Evolutionary conservation across 139 green algal species (phyloP), one percentile per base, ranked within the genome.

Genomic region (Coelastrella sp.): DNA sequence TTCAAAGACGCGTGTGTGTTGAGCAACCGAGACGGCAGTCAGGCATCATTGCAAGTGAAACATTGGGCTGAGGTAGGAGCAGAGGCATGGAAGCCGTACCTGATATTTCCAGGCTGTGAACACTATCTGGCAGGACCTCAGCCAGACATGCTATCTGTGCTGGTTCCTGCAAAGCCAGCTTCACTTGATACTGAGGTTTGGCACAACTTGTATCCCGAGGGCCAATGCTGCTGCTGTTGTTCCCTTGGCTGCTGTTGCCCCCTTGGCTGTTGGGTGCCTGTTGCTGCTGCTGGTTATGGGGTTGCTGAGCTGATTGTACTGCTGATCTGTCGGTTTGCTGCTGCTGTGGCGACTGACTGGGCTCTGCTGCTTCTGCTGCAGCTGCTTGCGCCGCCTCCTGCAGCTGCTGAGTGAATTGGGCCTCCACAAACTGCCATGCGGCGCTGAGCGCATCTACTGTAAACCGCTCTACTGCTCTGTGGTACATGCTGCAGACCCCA

Each of bases 61-160:
- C 32, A 47, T 47, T 47, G 73, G 7, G 11, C 17, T 32, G 17
- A 78, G 14, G 16, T 32, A 7, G 8, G 17, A 22, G 2, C 20
- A 78, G 73, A 75, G 0, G 5, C 5, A 75, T 75, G 5, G 1
- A 23, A 0, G 68, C n/a, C n/a, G 75, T 68, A 86, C 81, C 81
- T 86, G 81, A 66, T 56, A 86, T 4, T 13, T 22, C 22, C 81
- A 86, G 81, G 8, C 22, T 56, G 10, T n/a, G 54, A n/a, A 86
- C n/a, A 4, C 23, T 14, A 0, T 60, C 60, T 54, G 81, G 81
- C 59, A 86, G 81, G 47, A 76, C n/a, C 3, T 60, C 10, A 32
- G 60, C n/a, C 5, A 86, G 59, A 57, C 81, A 86, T 3, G 81
- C 81, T 56, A 86, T 32, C 81, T 86, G 60, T 8, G 59, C 60